Conservation (phyloP, 2,329 filamentous ascomycete species). For the Tolypocladium pustulatum region DNA sequence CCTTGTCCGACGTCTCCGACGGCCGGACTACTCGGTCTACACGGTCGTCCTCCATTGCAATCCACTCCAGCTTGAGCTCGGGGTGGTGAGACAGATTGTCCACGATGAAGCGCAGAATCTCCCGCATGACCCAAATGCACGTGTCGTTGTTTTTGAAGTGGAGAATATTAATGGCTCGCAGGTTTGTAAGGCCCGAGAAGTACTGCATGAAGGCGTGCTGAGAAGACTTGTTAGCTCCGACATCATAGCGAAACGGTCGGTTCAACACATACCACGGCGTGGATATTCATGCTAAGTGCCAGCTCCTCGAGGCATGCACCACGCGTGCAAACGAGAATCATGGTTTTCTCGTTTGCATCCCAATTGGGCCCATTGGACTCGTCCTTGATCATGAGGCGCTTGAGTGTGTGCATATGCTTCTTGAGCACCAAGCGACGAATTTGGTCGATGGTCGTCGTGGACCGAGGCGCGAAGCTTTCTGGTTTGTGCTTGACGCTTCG, state of each 20-base stretch:
- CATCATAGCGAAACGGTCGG: background rate
- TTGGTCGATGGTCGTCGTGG: slow-evolving; percentile 41
- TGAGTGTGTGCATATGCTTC: slow-evolving; percentile 45
- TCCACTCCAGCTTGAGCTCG: slow-evolving; percentile 45
- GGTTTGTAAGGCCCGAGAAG: slow-evolving; percentile 32
- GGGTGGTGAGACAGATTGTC: slow-evolving; percentile 48
- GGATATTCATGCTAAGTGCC: slow-evolving; percentile 42
- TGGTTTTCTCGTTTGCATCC: slow-evolving; percentile 46
- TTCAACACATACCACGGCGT: slow-evolving; percentile 37
- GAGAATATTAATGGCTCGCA: slow-evolving; percentile 46
- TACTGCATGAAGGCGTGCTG: slow-evolving; percentile 49
- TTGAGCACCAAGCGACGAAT: slow-evolving; percentile 46
- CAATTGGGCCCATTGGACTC: slow-evolving; percentile 36
- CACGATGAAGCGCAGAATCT: slow-evolving; percentile 47
- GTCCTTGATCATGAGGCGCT: slow-evolving; percentile 50
- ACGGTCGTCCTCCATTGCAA: slow-evolving; percentile 41
- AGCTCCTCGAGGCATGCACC: slow-evolving; percentile 44
- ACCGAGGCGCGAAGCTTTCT: slow-evolving; percentile 40
- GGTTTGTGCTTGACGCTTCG: slow-evolving; percentile 38
- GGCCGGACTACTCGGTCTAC: slow-evolving; percentile 39
- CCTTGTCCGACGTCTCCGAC: slow-evolving; percentile 15
- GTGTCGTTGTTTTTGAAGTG: slow-evolving; percentile 45
- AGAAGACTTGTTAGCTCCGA: background rate
- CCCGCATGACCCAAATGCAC: slow-evolving; percentile 44
- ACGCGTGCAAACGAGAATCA: slow-evolving; percentile 39